Evolutionary conservation across 1,139 yeast genomes (phyloP).

Genomic region (Saccharomyces hybrid): DNA sequence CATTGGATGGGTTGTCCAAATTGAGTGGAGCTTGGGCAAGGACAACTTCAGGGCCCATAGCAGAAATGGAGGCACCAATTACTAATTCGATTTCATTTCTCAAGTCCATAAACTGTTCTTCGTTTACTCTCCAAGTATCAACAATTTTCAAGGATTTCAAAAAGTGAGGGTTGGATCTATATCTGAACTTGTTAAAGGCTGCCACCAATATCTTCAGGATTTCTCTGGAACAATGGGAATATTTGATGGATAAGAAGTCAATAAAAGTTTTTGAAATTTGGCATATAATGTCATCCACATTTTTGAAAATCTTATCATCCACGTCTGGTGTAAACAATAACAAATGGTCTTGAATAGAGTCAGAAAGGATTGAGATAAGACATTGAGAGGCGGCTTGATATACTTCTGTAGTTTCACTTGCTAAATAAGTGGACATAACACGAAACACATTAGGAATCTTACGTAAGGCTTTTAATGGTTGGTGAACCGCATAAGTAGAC

Average conservation of each 20-base stretch:
- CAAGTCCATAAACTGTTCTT: constrained; percentile 60
- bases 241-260: constrained; percentile 62
- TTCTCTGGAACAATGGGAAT: constrained; percentile 68
- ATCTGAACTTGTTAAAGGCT: constrained; percentile 54
- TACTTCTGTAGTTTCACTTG: constrained; percentile 61
- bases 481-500: constrained; percentile 55
- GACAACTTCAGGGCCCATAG: constrained; percentile 81
- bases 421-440: constrained; percentile 51
- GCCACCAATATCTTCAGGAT: constrained; percentile 64
- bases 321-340: constrained; percentile 46
- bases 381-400: constrained; percentile 79
- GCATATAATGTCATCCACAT: constrained; percentile 49
- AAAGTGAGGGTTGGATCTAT: constrained; percentile 67
- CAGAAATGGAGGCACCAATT: constrained; percentile 67
- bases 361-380: constrained; percentile 63
- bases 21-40: constrained; percentile 71
- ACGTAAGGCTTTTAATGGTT: constrained; percentile 49
- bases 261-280: constrained; percentile 47
- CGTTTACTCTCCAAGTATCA: constrained; percentile 81
- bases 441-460: constrained; percentile 53
- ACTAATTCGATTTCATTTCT: constrained; percentile 75
- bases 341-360: constrained; percentile 54
- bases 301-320: constrained; percentile 41
- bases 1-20: constrained; percentile 43
- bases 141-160: constrained; percentile 58